Evolutionary conservation across 2,329 filamentous ascomycete genomes (phyloP).

Genomic region (Colletotrichum sp.): DNA sequence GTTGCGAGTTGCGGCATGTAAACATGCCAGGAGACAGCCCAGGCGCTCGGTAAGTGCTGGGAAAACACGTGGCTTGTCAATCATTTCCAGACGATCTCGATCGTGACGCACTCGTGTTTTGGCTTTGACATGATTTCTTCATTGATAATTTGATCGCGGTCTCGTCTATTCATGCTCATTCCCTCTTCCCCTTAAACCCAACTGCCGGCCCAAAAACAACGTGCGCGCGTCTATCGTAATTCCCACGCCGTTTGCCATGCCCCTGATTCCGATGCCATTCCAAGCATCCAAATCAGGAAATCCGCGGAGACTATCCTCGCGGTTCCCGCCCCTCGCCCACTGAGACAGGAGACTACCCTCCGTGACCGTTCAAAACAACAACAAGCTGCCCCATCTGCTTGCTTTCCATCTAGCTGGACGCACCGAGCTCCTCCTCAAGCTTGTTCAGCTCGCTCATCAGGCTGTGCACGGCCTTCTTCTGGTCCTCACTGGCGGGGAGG

Average conservation of each 20-base stretch:
- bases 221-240: background rate
- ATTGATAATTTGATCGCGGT: background rate
- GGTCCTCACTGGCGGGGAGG: conserved; percentile 47
- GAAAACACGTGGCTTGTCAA: background rate
- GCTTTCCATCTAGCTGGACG: background rate
- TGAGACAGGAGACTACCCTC: background rate
- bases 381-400: background rate
- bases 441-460: conserved; percentile 48
- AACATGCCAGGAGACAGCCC: background rate
- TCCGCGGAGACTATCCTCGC: background rate
- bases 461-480: conserved; percentile 44
- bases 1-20: background rate
- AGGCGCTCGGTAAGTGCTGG: background rate
- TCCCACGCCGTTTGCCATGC: background rate
- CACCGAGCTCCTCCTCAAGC: conserved; percentile 37
- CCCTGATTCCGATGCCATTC: background rate
- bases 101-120: background rate
- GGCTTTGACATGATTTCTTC: background rate
- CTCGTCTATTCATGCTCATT: background rate
- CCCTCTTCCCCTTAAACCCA: background rate
- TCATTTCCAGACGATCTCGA: background rate
- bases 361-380: background rate
- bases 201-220: background rate
- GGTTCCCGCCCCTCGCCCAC: background rate
- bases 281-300: background rate